phyloP scores from a whole-genome alignment of 2,329 filamentous ascomycete species.

The Exophiala sp. region DNA sequence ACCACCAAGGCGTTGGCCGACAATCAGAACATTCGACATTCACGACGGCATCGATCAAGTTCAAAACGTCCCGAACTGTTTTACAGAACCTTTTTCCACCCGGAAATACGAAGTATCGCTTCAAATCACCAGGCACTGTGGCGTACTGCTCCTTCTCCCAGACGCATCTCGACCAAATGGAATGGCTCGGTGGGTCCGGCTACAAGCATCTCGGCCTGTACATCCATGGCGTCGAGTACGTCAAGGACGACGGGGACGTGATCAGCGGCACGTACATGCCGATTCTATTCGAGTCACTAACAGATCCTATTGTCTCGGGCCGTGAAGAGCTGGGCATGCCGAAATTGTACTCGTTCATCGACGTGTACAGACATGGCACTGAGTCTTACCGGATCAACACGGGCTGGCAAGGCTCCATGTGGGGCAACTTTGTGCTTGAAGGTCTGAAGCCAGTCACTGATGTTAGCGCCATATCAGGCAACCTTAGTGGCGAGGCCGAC shows the following conservation, averaged over 20 bases:
- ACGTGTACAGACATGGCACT: slow-evolving; percentile 37
- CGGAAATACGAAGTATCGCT: slow-evolving; percentile 36
- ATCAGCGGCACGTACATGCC: slow-evolving; percentile 55
- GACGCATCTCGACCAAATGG: slow-evolving; percentile 49
- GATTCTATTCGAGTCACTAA: slow-evolving; percentile 56
- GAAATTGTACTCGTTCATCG: slow-evolving; percentile 54
- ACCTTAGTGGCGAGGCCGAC: slow-evolving; percentile 33
- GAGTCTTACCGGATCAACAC: slow-evolving; percentile 40
- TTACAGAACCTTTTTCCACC: slow-evolving; percentile 50
- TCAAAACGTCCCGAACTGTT: slow-evolving; percentile 51
- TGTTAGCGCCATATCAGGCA: neutral
- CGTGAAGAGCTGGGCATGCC: slow-evolving; percentile 62
- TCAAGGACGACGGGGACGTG: slow-evolving; percentile 46
- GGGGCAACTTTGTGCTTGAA: slow-evolving; percentile 38
- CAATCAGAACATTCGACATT: slow-evolving; percentile 36
- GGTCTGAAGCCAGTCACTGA: slow-evolving; percentile 32
- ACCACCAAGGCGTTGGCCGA: slow-evolving; percentile 32
- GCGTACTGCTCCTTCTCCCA: slow-evolving; percentile 43
- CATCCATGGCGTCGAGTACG: slow-evolving; percentile 60
- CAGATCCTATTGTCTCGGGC: slow-evolving; percentile 59
- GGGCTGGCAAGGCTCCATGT: slow-evolving; percentile 44
- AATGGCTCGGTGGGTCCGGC: slow-evolving; percentile 59
- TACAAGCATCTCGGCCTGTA: slow-evolving; percentile 60
- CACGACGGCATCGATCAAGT: slow-evolving; percentile 47
- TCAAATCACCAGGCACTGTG: slow-evolving; percentile 44